These are phyloP conservation scores for Nicotiana attenuata DNA, from an alignment of 257 asterid species.

Conservation along the genomic window DNA sequence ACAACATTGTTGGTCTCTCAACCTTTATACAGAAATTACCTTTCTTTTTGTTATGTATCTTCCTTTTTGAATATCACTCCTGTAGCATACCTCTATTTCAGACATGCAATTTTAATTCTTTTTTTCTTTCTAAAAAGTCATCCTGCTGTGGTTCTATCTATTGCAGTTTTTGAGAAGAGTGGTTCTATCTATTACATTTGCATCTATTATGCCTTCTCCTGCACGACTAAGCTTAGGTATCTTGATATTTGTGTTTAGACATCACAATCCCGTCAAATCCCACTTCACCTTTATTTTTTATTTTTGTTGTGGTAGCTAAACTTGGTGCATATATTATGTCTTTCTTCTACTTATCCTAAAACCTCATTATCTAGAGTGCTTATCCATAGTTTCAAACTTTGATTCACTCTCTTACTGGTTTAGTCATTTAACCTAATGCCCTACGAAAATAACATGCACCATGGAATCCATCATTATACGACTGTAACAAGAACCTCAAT, in stretches of 20 bases:
- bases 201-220: background rate
- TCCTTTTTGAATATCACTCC: background rate
- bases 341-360: background rate
- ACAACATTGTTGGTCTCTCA: too few relatives aligned
- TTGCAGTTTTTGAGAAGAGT: too few relatives aligned
- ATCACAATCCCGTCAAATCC: background rate
- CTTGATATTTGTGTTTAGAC: background rate
- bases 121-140: background rate
- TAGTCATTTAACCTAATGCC: background rate
- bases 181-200: background rate
- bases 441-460: background rate
- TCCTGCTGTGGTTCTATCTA: background rate
- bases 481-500: background rate
- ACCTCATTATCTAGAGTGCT: background rate
- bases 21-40: too few relatives aligned
- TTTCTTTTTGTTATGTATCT: too few relatives aligned
- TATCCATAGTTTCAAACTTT: background rate
- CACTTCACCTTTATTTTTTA: background rate
- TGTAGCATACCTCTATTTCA: background rate
- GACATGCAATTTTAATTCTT: background rate
- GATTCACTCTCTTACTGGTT: background rate
- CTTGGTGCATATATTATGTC: background rate
- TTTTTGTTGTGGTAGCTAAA: background rate
- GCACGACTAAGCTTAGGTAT: background rate
- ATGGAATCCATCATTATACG: background rate